These are phyloP conservation scores for Neurospora intermedia DNA, from an alignment of 495 filamentous ascomycete genomes.

Conservation along the genomic window DNA sequence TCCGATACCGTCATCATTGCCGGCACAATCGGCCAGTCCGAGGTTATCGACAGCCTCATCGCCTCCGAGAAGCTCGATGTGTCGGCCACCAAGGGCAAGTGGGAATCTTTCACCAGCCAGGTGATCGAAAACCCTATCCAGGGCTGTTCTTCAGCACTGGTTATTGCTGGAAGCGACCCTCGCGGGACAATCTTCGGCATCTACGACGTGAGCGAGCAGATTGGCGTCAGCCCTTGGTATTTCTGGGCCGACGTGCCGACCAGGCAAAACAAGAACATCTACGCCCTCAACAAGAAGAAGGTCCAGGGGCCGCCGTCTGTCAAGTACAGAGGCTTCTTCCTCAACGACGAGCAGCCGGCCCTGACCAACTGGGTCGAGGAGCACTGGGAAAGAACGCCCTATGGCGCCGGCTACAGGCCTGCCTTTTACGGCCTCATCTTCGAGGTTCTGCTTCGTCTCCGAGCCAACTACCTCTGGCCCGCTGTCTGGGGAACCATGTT, in stretches of 20 bases:
- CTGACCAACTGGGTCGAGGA: slow-evolving; percentile 57
- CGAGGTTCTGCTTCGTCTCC: slow-evolving; percentile 57
- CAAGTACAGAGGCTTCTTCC: slow-evolving; percentile 68
- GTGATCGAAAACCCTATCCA: slow-evolving; percentile 49
- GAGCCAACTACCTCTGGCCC: slow-evolving; percentile 70
- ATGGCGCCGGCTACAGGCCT: slow-evolving; percentile 48
- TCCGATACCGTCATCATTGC: slow-evolving; percentile 50
- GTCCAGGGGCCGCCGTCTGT: slow-evolving; percentile 53
- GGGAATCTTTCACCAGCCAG: slow-evolving; percentile 57
- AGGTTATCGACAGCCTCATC: slow-evolving; percentile 47
- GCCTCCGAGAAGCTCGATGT: slow-evolving; percentile 44
- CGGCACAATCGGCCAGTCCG: slow-evolving; percentile 56
- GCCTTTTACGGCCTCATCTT: slow-evolving; percentile 61
- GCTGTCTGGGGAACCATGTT: slow-evolving; percentile 63
- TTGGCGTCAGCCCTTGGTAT: slow-evolving; percentile 69
- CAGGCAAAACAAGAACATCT: slow-evolving; percentile 43
- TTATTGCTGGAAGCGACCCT: slow-evolving; percentile 59
- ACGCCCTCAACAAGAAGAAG: slow-evolving; percentile 40
- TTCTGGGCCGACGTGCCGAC: slow-evolving; percentile 62
- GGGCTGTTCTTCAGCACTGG: slow-evolving; percentile 48
- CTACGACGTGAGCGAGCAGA: slow-evolving; percentile 66
- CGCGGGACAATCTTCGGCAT: slow-evolving; percentile 63
- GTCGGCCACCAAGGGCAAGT: slow-evolving; percentile 45
- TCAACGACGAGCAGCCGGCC: slow-evolving; percentile 68
- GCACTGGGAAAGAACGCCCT: slow-evolving; percentile 32